phyloP scores from a whole-genome alignment of 345 rosid species.

The Eucalyptus virginea region DNA sequence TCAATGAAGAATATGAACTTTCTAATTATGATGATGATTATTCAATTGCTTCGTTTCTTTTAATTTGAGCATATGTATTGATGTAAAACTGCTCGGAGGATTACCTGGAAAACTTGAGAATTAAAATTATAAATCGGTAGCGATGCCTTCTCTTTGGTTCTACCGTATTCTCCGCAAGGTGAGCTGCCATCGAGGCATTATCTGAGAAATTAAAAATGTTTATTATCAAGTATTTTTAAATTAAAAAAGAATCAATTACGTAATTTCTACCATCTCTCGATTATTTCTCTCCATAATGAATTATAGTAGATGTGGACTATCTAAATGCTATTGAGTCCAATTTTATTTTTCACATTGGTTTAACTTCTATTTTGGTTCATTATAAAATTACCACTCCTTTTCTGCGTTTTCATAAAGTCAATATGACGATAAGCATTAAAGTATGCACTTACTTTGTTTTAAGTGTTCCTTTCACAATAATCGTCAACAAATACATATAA shows the following conservation, averaged over 20 bases:
- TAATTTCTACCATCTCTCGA: not conserved
- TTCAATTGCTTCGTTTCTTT: not conserved
- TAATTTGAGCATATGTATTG: not conserved
- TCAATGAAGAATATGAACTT: not conserved
- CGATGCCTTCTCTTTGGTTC: not conserved
- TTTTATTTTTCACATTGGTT: not conserved
- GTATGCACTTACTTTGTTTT: not conserved
- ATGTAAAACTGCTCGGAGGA: not conserved
- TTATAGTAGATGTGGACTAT: not conserved
- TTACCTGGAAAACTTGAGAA: not conserved
- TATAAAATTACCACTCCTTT: not conserved
- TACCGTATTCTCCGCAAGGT: not conserved
- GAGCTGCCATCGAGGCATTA: not conserved
- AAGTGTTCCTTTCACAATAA: not conserved
- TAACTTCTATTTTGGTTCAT: not conserved
- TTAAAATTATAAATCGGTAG: not conserved
- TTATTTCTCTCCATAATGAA: not conserved
- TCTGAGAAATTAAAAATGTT: not conserved
- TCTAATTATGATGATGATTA: not conserved
- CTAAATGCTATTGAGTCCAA: not conserved
- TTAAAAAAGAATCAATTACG: not conserved
- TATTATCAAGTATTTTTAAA: not conserved
- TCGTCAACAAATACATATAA: not conserved
- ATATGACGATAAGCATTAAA: not conserved
- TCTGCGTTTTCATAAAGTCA: not conserved